These are phyloP conservation scores for Quaeritorhiza haematococci DNA, from an alignment of 371 early-diverging fungal genomes.

Conservation along the genomic window DNA sequence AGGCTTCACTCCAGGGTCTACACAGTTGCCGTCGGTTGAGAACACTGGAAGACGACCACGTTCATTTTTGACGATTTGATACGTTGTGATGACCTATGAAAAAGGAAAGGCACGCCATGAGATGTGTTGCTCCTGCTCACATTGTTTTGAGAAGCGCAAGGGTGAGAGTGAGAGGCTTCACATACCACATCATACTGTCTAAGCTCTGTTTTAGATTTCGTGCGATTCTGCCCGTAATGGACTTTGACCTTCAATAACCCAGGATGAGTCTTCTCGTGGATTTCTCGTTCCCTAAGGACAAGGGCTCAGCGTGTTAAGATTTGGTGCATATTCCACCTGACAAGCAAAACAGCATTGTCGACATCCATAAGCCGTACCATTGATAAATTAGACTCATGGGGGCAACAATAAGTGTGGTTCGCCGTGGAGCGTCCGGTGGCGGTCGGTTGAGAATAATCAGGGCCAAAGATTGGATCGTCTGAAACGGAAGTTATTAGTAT, in stretches of 20 bases:
- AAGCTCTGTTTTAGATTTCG: conserved; percentile 4
- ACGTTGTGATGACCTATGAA: conserved; percentile 37
- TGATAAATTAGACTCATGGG: conserved; percentile 31
- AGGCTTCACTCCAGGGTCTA: too few relatives aligned
- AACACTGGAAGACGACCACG: too few relatives aligned
- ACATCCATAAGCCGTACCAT: conserved; percentile 5
- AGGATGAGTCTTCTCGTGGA: conserved; percentile 12
- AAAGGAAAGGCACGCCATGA: too few relatives aligned
- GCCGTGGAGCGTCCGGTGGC: conserved; percentile 3
- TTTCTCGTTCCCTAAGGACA: conserved; percentile 19
- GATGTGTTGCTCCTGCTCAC: too few relatives aligned
- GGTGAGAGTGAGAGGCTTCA: too few relatives aligned
- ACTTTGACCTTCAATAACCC: conserved; percentile 21
- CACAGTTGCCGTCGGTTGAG: too few relatives aligned
- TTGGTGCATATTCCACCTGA: too few relatives aligned
- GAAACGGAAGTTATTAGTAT: too few relatives aligned
- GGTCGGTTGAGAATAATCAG: conserved; percentile 18
- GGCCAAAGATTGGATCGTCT: conserved; percentile 35
- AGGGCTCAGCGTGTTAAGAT: background rate
- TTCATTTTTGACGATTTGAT: conserved; percentile 13
- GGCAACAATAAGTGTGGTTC: conserved; percentile 27
- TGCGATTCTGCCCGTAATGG: conserved; percentile 26
- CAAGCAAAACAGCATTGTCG: background rate
- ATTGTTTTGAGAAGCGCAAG: too few relatives aligned
- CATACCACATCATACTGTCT: background rate